These are phyloP conservation scores for Glycine soja DNA, from an alignment of 306 rosid genomes.

Conservation along the genomic window DNA sequence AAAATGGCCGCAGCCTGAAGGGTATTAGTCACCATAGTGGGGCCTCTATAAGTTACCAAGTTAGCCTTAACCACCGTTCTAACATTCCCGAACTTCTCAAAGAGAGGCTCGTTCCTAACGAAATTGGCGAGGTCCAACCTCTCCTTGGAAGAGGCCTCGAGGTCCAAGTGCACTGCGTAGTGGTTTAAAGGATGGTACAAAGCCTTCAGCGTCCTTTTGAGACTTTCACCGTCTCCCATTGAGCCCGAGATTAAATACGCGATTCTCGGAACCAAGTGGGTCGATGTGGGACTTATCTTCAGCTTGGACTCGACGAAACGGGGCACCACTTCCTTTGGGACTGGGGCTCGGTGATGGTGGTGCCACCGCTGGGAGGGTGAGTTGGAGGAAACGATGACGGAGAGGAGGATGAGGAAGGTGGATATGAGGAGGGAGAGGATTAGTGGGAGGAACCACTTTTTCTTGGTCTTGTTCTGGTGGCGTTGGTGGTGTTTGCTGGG, in stretches of 20 bases:
- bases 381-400: constrained; percentile 23
- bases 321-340: constrained; percentile 38
- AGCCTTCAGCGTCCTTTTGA: constrained; percentile 75
- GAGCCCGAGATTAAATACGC: constrained; percentile 87
- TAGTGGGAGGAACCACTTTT: constrained; percentile 11
- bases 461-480: background rate
- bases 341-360: constrained; percentile 32
- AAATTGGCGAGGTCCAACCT: constrained; percentile 64
- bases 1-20: constrained; percentile 81
- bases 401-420: constrained; percentile 14
- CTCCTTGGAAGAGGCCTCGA: constrained; percentile 70
- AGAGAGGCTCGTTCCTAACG: constrained; percentile 62
- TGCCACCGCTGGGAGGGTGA: constrained; percentile 13
- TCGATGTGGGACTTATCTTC: constrained; percentile 22
- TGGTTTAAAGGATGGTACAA: constrained; percentile 77
- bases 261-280: constrained; percentile 61
- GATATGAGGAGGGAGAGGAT: background rate
- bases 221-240: constrained; percentile 68
- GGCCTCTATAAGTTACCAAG: constrained; percentile 55
- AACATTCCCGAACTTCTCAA: constrained; percentile 62
- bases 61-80: constrained; percentile 67
- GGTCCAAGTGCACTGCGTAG: constrained; percentile 74
- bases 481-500: background rate
- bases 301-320: constrained; percentile 71
- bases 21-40: constrained; percentile 70